Conservation (phyloP, 2,329 filamentous ascomycete species). For the Penicillium sp. region DNA sequence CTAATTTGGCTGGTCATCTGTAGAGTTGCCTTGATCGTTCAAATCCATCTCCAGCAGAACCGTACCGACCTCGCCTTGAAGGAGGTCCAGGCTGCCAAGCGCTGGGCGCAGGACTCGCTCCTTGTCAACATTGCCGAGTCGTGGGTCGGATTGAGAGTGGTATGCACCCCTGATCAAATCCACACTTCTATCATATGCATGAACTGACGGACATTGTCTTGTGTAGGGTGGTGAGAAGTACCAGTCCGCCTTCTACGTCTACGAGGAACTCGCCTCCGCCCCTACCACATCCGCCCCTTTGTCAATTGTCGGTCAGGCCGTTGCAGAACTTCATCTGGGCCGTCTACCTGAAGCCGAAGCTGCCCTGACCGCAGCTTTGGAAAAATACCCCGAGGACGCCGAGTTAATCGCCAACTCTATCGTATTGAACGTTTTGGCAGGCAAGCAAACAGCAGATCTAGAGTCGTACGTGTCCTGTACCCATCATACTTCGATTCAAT, state of each 20-base stretch:
- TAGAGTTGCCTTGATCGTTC: conserved; percentile 79
- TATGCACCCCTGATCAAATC: conserved; percentile 46
- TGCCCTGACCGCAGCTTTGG: conserved; percentile 75
- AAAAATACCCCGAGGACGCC: conserved; percentile 67
- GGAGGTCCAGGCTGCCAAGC: conserved; percentile 79
- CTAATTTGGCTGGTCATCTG: conserved; percentile 7
- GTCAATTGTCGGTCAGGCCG: conserved; percentile 80
- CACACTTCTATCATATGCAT: background rate
- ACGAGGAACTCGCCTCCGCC: conserved; percentile 88
- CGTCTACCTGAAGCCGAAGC: conserved; percentile 84
- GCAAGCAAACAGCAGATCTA: conserved; percentile 66
- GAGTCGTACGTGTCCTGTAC: conserved; percentile 53
- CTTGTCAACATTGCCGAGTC: conserved; percentile 92
- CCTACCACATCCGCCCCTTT: conserved; percentile 74
- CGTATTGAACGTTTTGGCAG: conserved; percentile 73
- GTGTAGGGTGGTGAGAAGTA: conserved; percentile 86
- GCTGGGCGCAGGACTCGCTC: conserved; percentile 93
- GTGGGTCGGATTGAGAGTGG: conserved; percentile 86
- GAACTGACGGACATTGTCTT: background rate
- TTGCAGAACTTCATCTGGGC: conserved; percentile 87
- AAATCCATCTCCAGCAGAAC: conserved; percentile 91
- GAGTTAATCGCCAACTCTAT: conserved; percentile 80
- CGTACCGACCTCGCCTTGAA: conserved; percentile 85
- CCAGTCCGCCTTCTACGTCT: conserved; percentile 96
- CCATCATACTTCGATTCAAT: too few relatives aligned